Evolutionary conservation across 306 rosid species (phyloP).

Genomic region (Cucumis cinereus): DNA sequence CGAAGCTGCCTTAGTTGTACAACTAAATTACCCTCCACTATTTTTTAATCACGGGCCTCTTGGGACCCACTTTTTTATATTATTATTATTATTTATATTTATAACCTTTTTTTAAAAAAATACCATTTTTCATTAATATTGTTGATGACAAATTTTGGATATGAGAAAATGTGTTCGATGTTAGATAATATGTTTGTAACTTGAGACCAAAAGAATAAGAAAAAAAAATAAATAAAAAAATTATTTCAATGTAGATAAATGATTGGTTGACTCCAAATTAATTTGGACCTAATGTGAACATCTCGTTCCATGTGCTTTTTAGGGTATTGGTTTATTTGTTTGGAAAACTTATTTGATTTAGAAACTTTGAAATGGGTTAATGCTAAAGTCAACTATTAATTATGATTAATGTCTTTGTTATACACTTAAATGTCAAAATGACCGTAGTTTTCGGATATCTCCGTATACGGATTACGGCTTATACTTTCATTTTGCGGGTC

Average conservation of each 20-base stretch:
- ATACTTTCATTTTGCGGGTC: not conserved
- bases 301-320: not conserved
- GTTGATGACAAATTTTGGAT: too few species aligned
- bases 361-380: not conserved
- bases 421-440: not conserved
- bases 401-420: not conserved
- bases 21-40: not conserved
- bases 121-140: not conserved
- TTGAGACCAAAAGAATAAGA: too few species aligned
- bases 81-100: too few species aligned
- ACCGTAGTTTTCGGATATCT: not conserved
- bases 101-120: not conserved
- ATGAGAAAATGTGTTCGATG: too few species aligned
- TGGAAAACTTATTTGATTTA: too few species aligned
- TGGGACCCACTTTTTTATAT: not conserved
- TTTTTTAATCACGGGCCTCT: not conserved
- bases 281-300: too few species aligned
- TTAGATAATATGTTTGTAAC: too few species aligned
- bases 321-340: not conserved
- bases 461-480: not conserved
- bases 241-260: too few species aligned
- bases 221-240: too few species aligned
- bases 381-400: not conserved
- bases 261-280: too few species aligned
- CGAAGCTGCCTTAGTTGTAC: not conserved